phyloP scores from a whole-genome alignment of 169 alveolate genomes.

The Theileria sp. region DNA sequence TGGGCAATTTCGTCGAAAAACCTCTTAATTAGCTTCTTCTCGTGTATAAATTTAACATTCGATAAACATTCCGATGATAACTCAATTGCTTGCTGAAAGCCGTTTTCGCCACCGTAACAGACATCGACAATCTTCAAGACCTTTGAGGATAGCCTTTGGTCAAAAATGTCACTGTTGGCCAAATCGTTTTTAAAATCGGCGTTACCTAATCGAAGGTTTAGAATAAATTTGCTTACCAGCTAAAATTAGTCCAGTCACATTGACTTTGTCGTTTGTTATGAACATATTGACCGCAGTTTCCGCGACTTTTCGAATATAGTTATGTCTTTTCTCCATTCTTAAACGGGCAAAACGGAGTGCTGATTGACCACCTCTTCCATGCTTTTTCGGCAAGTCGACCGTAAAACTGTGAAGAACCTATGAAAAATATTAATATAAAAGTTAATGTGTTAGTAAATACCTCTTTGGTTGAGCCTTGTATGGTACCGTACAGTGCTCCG shows the following conservation, averaged over 20 bases:
- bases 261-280: constrained; percentile 93
- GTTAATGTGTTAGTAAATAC: constrained; percentile 18
- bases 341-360: constrained; percentile 99
- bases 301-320: constrained; percentile 96
- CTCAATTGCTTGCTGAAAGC: constrained; percentile 97
- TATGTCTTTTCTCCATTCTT: constrained; percentile 97
- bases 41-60: constrained; percentile 88
- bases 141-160: constrained; percentile 90
- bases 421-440: constrained; percentile 56
- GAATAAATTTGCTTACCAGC: constrained; percentile 85
- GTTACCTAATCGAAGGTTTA: constrained; percentile 47
- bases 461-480: constrained; percentile 92
- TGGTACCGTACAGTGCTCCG: constrained; percentile 95
- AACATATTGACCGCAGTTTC: constrained; percentile 95
- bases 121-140: constrained; percentile 95
- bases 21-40: constrained; percentile 85
- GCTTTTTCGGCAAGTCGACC: constrained; percentile 98
- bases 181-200: constrained; percentile 98
- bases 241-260: constrained; percentile 86
- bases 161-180: constrained; percentile 89
- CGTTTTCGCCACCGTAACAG: constrained; percentile 99
- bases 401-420: constrained; percentile 85
- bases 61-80: constrained; percentile 91
- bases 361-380: constrained; percentile 99
- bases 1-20: constrained; percentile 97